Evolutionary conservation across 1,284 basidiomycete species (phyloP), one percentile per base, ranked within the genome.

Genomic region (Ustilago bromivora): DNA sequence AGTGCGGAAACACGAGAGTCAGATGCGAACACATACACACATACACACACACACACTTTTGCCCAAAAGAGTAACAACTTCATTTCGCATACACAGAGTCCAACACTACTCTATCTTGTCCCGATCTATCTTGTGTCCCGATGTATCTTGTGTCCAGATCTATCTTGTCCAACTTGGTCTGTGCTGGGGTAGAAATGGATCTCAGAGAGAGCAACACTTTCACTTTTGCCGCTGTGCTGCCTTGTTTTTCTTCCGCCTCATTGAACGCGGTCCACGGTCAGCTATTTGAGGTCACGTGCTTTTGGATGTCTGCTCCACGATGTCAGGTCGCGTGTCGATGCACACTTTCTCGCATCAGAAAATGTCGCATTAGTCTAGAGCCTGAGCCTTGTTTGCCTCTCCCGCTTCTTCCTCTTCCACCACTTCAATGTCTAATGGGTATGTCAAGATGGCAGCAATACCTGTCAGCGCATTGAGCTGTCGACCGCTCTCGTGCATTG

Each of bases 401-500:
- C 78, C 82, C 17, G 71, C 73, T 86, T 97, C 95, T 10, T 86
- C 85, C 59, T 83, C 83, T 57, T 85, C 84, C 47, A 91, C 82
- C 34, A 87, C 83, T 87, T 99, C 97, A 19, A 99, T 89, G 84
- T 99, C 97, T 32, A 99, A 88, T 1, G 97, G 97, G 87, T 95
- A 99, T 1, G 94, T 98, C 65, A 99, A 88, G 65, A 99, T 94
- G 2, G 97, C 96, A 11, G 96, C 96, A 46, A 99, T 92, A 1
- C 97, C 97, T 5, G 95, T 96, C 55, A 99, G 87, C 76, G 96
- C 92, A 86, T 98, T 98, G 34, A 99, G 89, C 87, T 99, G 84
- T 28, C 79, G 77, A 23, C 97, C 97, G 32, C 93, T 94, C 87
- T 99, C 96, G 86, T 99, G 97, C 96, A 99, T 98, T 82, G 94